Base-by-base conservation (phyloP, 2,329 filamentous ascomycete species). In the Monosporascus sp. region DNA sequence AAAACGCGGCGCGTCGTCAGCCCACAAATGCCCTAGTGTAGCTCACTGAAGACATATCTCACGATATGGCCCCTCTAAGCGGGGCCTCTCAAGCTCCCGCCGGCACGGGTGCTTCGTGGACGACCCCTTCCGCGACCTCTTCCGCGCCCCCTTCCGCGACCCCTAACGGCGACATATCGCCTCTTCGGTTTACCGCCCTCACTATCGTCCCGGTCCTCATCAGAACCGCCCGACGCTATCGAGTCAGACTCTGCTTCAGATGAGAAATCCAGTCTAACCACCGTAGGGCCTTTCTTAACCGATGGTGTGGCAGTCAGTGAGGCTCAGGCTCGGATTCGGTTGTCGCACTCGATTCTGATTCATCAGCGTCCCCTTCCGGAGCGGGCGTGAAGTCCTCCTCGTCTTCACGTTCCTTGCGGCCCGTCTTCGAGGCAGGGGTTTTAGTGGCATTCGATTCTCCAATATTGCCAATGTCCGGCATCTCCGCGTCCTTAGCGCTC, bases 151-250 rank as follows among this genome's bases (percentile, higher is more conserved):
- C n/a, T n/a, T n/a, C n/a, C n/a, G 37, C 52, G 5, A 44, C 61
- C 19, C 14, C 55, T 47, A 50, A 2, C 53, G 35, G 17, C 41
- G 60, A 2, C 48, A 78, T 5, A 49, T 62, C 0, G 64, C 78
- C 7, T 64, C 72, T 43, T 68, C 77, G 2, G 77, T 77, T 24
- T 81, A n/a, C n/a, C n/a, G n/a, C n/a, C n/a, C n/a, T n/a, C 20
- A 7, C 44, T 45, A n/a, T 38, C 38, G 22, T 47, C 43, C 2
- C 38, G 22, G n/a, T 27, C 48, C 16, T 27, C 56, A 7, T 59
- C 58, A 17, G 58, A 56, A 35, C 53, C 55, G 37, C 52, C 50
- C 9, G 52, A 57, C 14, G 16, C 54, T n/a, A n/a, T n/a, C 22
- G 61, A 62, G 14, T 54, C 58, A n/a, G n/a, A n/a, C 6, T 52